These are phyloP conservation scores for Jatropha podagrica DNA, from an alignment of 441 rosid species.

Conservation along the genomic window DNA sequence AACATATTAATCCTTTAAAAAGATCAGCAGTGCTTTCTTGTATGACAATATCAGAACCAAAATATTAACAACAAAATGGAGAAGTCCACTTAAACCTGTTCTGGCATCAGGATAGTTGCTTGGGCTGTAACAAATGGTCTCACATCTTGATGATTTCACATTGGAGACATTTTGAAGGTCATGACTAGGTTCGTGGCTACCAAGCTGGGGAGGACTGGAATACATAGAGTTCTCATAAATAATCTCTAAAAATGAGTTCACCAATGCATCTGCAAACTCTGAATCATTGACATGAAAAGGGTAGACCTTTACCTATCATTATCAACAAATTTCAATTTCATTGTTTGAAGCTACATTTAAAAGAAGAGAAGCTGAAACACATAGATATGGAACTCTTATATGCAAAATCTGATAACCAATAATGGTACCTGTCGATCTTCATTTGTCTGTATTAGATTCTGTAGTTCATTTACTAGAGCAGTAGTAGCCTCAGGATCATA, in stretches of 20 bases:
- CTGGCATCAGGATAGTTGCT: conserved; percentile 76
- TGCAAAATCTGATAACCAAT: conserved; percentile 18
- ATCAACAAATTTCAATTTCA: conserved; percentile 23
- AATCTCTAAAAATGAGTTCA: conserved; percentile 71
- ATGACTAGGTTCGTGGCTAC: conserved; percentile 30
- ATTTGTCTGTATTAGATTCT: conserved; percentile 51
- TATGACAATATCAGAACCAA: background rate
- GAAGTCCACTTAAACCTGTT: conserved; percentile 53
- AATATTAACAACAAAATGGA: background rate
- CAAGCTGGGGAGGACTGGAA: conserved; percentile 29
- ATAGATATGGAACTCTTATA: background rate
- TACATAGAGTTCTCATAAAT: conserved; percentile 32
- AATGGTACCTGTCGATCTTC: conserved; percentile 63
- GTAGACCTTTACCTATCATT: conserved; percentile 53
- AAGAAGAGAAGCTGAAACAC: background rate
- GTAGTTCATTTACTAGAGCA: conserved; percentile 60
- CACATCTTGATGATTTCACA: conserved; percentile 32
- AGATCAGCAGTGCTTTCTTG: background rate
- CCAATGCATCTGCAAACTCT: conserved; percentile 80
- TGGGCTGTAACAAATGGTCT: conserved; percentile 51
- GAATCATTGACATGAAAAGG: conserved; percentile 79
- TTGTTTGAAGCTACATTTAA: conserved; percentile 16
- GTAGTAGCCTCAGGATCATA: conserved; percentile 77
- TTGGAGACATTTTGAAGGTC: conserved; percentile 24
- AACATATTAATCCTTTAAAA: conserved; percentile 9